Base-by-base conservation (phyloP, 768 basidiomycete genomes). In the Tricholomella constricta region DNA sequence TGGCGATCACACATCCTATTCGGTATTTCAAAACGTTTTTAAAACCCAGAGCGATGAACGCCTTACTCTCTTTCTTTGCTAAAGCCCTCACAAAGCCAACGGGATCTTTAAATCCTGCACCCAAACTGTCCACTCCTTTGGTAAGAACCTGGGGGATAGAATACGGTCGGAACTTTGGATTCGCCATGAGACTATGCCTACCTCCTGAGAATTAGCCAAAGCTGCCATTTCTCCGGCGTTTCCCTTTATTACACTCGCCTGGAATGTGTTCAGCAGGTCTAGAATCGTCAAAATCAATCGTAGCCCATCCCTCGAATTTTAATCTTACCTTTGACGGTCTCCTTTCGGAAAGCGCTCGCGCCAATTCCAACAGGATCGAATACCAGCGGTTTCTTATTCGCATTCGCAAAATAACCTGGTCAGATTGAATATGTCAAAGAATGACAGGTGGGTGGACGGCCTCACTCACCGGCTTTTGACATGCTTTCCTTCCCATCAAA, bases 341-440 rank as follows among this genome's bases (percentile, higher is more conserved):
- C 72, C 57, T 84, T 83, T 43, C 94, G 80, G 66, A 83, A 90
- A 3, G 69, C 58, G 2, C 89, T 90, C 1, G 95, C 94, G 6
- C 94, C 94, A 0, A 94, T 80, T 17, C 91, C 95, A 10, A 98
- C 95, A 2, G 95, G 95, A 65, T 97, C 95, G 54, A 96, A 90
- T 0, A 97, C 78, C 11, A 97, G 69, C 0, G 91, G 89, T 62
- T 88, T 93, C 59, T 77, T 75, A 48, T 78, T 79, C 42, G 74
- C 64, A 61, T 94, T 95, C 12, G 88, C 89, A 56, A 76, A 78
- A 40, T 62, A 63, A 14, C 81, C 80, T 80, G 44, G 2, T 47
- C 37, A 45, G 7, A 53, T 15, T 44, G 26, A 1, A 50, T 20
- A 34, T 6, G n/a, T 46, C 50, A 23, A 12, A 22, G 17, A 19